These are phyloP conservation scores for Tetramitus jugosus DNA, from an alignment of 208 protist genomes.

Conservation along the genomic window DNA sequence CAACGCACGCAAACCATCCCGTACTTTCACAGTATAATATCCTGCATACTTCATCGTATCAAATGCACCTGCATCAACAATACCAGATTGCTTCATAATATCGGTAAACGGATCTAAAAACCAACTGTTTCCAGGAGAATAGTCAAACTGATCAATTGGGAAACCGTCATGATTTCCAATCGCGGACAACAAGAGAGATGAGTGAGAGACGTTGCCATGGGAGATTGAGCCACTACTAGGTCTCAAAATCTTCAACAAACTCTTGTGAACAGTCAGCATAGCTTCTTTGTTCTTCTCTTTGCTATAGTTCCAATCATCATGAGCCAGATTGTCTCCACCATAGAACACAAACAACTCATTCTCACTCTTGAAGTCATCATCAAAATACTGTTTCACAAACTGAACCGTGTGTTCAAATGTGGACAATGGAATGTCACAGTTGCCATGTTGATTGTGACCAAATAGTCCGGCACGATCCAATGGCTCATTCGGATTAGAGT, in stretches of 20 bases:
- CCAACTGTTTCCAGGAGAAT: background rate
- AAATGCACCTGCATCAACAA: too few relatives aligned
- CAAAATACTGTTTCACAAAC: background rate
- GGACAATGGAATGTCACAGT: constrained; percentile 3
- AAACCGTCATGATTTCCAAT: background rate
- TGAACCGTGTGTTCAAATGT: background rate
- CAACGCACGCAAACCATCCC: background rate
- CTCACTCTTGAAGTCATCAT: background rate
- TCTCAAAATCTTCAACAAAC: background rate
- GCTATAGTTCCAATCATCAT: constrained; percentile 15
- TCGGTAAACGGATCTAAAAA: constrained; percentile 8
- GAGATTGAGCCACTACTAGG: background rate
- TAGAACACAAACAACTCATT: constrained; percentile 21
- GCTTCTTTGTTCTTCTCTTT: constrained; percentile 12
- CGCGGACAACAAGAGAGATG: background rate
- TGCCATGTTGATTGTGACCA: background rate
- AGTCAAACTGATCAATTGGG: background rate
- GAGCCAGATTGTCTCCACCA: constrained; percentile 1
- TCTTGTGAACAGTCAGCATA: background rate
- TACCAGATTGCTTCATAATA: background rate
- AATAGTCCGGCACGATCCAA: background rate
- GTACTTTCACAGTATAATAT: background rate
- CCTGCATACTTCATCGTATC: background rate
- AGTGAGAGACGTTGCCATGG: too few relatives aligned
- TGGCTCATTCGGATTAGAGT: background rate